A percentile compares a stretch with the other conserved stretches of the same genome.
These are phyloP conservation scores for Artomyces pyxidatus DNA, from an alignment of 768 basidiomycete species.

Conservation along the genomic window DNA sequence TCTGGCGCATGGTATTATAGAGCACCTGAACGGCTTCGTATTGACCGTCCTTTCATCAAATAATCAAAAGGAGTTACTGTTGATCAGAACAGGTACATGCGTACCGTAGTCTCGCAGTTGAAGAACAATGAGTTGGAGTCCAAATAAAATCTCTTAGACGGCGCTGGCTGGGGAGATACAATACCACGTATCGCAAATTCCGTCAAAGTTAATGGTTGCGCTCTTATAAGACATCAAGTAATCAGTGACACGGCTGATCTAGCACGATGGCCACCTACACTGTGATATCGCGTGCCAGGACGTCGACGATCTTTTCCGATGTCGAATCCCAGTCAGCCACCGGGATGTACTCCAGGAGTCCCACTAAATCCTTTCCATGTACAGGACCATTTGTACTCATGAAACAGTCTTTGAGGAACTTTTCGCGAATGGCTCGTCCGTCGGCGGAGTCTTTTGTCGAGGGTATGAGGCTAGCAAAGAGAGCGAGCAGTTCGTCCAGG, in stretches of 20 bases:
- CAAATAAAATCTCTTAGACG: conserved; percentile 10
- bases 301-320: conserved; percentile 14
- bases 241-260: background rate
- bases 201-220: conserved; percentile 12
- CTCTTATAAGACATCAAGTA: background rate
- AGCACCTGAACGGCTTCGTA: conserved; percentile 7
- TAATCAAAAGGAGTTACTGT: background rate
- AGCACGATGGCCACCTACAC: conserved; percentile 5
- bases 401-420: conserved; percentile 13
- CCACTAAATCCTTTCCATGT: conserved; percentile 8
- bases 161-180: background rate
- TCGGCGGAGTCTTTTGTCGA: background rate
- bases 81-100: background rate
- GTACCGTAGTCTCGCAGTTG: conserved; percentile 12
- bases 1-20: background rate
- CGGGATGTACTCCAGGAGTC: conserved; percentile 9
- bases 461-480: conserved; percentile 13
- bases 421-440: conserved; percentile 7
- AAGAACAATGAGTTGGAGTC: conserved; percentile 12
- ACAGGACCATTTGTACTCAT: background rate
- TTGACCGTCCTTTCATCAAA: conserved; percentile 5
- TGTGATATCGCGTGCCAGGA: conserved; percentile 14
- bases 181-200: conserved; percentile 3
- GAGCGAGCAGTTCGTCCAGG: conserved; percentile 12
- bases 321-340: conserved; percentile 13